Percentiles rank a stretch among this genome's conserved stretches.
These are phyloP conservation scores for Entomortierella chlamydospora DNA, from an alignment of 192 early-diverging fungal species.

Conservation along the genomic window DNA sequence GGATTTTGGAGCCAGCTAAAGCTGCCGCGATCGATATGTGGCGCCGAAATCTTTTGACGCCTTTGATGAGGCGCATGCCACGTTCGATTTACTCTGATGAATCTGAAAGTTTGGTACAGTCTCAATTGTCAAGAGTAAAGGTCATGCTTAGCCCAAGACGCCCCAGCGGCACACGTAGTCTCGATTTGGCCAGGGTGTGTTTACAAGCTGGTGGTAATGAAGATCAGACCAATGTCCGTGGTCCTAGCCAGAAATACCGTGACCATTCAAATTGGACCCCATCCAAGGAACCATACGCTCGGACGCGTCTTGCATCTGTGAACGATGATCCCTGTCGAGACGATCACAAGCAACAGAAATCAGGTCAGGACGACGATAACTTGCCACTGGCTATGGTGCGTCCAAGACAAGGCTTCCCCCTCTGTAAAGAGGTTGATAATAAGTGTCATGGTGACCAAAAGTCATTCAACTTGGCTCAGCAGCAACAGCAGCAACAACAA, in stretches of 20 bases:
- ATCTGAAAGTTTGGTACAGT: neutral
- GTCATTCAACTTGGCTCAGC: neutral
- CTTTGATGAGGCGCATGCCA: slow-evolving; percentile 3
- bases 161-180: neutral
- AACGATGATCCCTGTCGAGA: no score
- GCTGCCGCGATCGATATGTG: slow-evolving; percentile 41
- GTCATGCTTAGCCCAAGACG: neutral
- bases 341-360: no score
- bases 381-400: slow-evolving; percentile 8
- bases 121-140: neutral
- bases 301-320: no score
- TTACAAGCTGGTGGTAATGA: no score
- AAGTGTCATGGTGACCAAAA: neutral
- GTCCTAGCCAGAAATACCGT: no score
- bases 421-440: no score
- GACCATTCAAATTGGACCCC: neutral
- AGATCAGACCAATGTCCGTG: no score
- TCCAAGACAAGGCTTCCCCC: no score
- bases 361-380: slow-evolving; percentile 11
- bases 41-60: slow-evolving; percentile 29
- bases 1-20: slow-evolving; percentile 30
- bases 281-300: neutral
- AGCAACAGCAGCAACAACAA: no score
- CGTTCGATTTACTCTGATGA: slow-evolving; percentile 3
- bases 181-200: neutral